Evolutionary conservation across 2,329 filamentous ascomycete genomes (phyloP).

Genomic region (Penicillium fuscoglaucum): DNA sequence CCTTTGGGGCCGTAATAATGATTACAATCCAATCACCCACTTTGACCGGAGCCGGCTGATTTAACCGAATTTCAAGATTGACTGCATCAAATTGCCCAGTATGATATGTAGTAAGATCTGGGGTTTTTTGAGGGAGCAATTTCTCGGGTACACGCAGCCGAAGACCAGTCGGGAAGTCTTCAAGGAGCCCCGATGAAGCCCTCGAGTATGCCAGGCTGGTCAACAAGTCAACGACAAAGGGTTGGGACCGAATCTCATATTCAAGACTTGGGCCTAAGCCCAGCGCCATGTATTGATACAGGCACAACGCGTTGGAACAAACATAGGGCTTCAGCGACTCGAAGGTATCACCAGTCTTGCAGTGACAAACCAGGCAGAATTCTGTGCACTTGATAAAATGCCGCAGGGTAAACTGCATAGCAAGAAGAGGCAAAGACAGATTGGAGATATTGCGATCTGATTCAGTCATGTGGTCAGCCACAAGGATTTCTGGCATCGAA

Average conservation of each 20-base stretch:
- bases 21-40: conserved; percentile 57
- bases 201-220: conserved; percentile 76
- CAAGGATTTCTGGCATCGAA: conserved; percentile 46
- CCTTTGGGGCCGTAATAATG: background rate
- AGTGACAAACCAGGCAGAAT: conserved; percentile 84
- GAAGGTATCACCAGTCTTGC: conserved; percentile 63
- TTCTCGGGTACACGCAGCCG: conserved; percentile 52
- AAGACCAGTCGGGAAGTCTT: conserved; percentile 59
- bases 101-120: background rate
- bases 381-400: conserved; percentile 79
- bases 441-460: conserved; percentile 21
- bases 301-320: conserved; percentile 71
- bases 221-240: conserved; percentile 80
- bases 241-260: conserved; percentile 76
- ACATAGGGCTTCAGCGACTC: conserved; percentile 62
- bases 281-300: conserved; percentile 86
- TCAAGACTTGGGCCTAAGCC: conserved; percentile 84
- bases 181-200: conserved; percentile 44
- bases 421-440: conserved; percentile 57
- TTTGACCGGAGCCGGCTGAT: conserved; percentile 37
- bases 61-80: conserved; percentile 47
- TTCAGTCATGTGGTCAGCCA: conserved; percentile 52
- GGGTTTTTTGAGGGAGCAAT: background rate
- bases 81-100: conserved; percentile 12
- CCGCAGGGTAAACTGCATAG: conserved; percentile 73